These are phyloP conservation scores for Pleodorina starrii DNA, from an alignment of 139 green algal genomes.

Conservation along the genomic window DNA sequence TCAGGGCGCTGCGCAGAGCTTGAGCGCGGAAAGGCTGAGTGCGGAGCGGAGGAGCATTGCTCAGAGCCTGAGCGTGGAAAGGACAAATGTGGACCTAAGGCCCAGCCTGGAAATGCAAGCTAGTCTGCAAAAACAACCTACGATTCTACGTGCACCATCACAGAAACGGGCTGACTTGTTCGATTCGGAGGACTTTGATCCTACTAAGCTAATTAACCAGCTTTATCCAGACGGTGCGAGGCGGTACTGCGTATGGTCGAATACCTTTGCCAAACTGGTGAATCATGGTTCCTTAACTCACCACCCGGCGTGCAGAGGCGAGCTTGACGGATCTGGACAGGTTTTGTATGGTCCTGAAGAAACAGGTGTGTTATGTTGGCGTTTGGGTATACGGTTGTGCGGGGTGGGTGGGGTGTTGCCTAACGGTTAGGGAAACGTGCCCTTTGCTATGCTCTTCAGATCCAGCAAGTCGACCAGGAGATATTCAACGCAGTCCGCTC, in stretches of 20 bases:
- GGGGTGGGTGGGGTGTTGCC: too few species aligned
- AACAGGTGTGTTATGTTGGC: conserved; percentile 69
- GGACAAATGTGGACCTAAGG: not conserved
- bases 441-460: conserved; percentile 79
- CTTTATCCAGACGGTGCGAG: conserved; percentile 88
- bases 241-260: too few species aligned
- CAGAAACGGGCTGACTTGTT: conserved; percentile 61
- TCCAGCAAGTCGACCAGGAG: conserved; percentile 89
- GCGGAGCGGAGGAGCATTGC: not conserved
- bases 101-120: not conserved
- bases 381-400: too few species aligned
- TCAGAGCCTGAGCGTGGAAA: not conserved
- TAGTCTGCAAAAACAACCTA: conserved; percentile 11
- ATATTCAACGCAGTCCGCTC: conserved; percentile 90
- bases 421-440: too few species aligned
- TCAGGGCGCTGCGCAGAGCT: too few species aligned
- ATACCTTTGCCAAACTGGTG: too few species aligned
- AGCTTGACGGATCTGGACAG: conserved; percentile 86
- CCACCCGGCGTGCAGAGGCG: conserved; percentile 76
- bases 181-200: conserved; percentile 84
- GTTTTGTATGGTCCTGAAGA: conserved; percentile 82
- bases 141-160: not conserved
- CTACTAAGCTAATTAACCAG: conserved; percentile 87
- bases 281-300: too few species aligned
- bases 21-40: not conserved